Evolutionary conservation across 2,329 filamentous ascomycete species (phyloP), one percentile per base, ranked within the genome.

Genomic region (Fusarium praegraminearum): DNA sequence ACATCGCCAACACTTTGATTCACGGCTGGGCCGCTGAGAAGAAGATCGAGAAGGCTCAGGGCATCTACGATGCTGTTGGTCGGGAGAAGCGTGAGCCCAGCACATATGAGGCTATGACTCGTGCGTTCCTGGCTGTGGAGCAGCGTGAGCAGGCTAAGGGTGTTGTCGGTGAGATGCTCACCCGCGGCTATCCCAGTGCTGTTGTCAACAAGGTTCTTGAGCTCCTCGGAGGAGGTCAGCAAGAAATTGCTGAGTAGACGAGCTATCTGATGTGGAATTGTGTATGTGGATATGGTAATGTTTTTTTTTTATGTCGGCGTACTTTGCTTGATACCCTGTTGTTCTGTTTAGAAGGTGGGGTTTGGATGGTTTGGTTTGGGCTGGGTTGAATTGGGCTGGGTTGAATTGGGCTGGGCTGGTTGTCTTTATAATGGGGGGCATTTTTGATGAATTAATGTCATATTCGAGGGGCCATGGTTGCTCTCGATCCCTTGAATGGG

Each of bases 21-120:
- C 94, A 98, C 77, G 96, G 96, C 69, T 99, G 96, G 95, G 93
- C 95, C 24, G 87, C 91, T 16, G 92, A 92, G 78, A 91, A 91
- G 80, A 87, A 97, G 69, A 92, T 98, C 45, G 81, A 83, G 64
- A 94, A 93, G 80, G 93, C 94, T 20, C 89, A 90, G 76, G 83
- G 86, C 26, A 90, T 98, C 66, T 99, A 97, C 78, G 87, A 92
- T 62, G 85, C 87, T n/a, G 90, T 99, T 5, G 88, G 90, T 11
- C 86, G 89, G 30, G 87, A 90, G 57, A 94, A 91, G 82, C 90
- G 96, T 60, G 96, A 99, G 83, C 96, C 96, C 5, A 98, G 94
- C 84, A 99, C 96, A 7, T 99, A 99, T 79, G 96, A 99, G 82
- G 94, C 95, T 41, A 99, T 99, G 96, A 97, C 94, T 7, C 88